Evolutionary conservation across 169 alveolate genomes (phyloP), one percentile per base, ranked within the genome.

Genomic region (Babesia caballi): DNA sequence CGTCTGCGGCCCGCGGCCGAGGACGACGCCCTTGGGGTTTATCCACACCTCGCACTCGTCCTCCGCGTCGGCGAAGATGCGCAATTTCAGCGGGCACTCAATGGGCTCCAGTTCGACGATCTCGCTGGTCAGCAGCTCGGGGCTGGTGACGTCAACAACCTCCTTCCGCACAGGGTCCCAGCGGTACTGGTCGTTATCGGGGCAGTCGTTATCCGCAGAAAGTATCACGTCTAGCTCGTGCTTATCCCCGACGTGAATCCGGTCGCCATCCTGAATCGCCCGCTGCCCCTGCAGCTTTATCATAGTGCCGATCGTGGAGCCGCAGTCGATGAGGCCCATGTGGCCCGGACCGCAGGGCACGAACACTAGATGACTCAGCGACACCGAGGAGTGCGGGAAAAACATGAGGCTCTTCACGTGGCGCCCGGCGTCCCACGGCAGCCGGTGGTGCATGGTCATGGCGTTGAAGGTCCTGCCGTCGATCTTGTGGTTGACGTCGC

Each of bases 351-450:
- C 75, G 41, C 85, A 84, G 14, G 85, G 91, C 7, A 90, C 91
- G 51, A 93, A 85, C 27, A 92, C 53, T 44, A 93, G 78, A 74
- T 93, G 97, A 6, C 94, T 85, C 25, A 92, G 84, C 2, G 96
- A 92, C 25, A 93, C 97, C 12, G 97, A 92, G 0, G 95, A 89
- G 82, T 93, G 97, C 1, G 96, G 94, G 61, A 93, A 72, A 60
- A 91, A 96, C 33, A 93, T 60, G 61, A 92, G 86, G 32, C 95
- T 86, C 68, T 92, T 92, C 51, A 78, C 89, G 69, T 93, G 97
- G 33, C 97, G 77, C 8, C 97, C 97, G 12, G 92, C 86, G 65
- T 93, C 97, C 97, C 97, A 93, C 12, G 97, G 97, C 54, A 93
- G 89, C 23, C 86, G 63, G 70, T 90, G 83, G 23, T 86, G 91